Conservation (phyloP, 257 asterid genomes). For the Petrea volubilis region DNA sequence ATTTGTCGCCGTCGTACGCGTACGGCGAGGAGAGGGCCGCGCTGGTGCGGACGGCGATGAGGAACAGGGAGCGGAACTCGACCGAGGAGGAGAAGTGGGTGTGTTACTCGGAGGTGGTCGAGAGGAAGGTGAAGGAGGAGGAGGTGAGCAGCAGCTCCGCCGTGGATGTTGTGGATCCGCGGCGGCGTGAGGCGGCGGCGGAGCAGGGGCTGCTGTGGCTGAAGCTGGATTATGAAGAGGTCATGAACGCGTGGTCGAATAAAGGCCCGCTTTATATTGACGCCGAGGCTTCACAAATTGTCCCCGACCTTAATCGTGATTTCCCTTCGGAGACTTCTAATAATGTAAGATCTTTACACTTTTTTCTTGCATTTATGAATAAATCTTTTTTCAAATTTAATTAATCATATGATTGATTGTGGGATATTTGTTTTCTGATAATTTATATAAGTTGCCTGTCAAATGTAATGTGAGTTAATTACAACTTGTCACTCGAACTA, state of each 20-base stretch:
- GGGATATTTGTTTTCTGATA: neutral
- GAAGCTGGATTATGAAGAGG: conserved; percentile 86
- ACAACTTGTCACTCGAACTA: too few species aligned
- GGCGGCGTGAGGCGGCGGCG: conserved; percentile 27
- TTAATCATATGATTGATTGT: neutral
- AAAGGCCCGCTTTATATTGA: conserved; percentile 69
- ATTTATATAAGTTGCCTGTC: too few species aligned
- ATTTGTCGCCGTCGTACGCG: conserved; percentile 45
- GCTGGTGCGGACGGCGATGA: conserved; percentile 75
- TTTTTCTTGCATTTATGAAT: too few species aligned
- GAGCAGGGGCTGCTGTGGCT: conserved; percentile 50
- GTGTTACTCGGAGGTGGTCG: conserved; percentile 83
- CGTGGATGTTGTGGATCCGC: conserved; percentile 45
- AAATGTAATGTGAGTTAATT: too few species aligned
- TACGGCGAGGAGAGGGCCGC: conserved; percentile 52
- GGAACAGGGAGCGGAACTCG: conserved; percentile 66
- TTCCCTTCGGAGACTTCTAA: conserved; percentile 26
- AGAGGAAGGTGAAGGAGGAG: conserved; percentile 73
- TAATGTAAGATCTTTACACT: conserved; percentile 37
- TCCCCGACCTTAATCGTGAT: conserved; percentile 61
- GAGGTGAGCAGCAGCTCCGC: conserved; percentile 83
- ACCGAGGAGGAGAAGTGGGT: conserved; percentile 92
- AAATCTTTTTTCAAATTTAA: too few species aligned
- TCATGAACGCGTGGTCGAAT: conserved; percentile 85
- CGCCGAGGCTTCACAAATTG: conserved; percentile 50